Evolutionary conservation across 2,329 filamentous ascomycete species (phyloP).

Genomic region (Nothophaeocryptopus gaeumannii): DNA sequence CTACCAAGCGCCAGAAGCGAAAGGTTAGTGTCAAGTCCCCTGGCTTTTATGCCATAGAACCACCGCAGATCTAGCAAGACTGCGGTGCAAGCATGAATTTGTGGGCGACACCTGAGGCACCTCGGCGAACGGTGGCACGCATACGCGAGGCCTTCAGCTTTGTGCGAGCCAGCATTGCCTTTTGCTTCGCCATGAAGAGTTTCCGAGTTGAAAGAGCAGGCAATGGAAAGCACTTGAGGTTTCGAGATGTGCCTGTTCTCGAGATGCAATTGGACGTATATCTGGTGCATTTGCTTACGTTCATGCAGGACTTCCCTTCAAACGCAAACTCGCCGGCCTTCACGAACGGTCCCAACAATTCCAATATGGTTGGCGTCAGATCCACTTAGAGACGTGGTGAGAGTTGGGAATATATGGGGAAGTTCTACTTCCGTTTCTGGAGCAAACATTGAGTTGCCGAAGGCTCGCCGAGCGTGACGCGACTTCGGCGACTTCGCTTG

Average conservation of each 20-base stretch:
- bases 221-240: too few relatives aligned
- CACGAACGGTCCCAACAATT: constrained; percentile 4
- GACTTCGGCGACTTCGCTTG: neutral
- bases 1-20: constrained; percentile 32
- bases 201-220: too few relatives aligned
- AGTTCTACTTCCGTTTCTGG: neutral
- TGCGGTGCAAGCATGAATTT: too few relatives aligned
- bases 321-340: constrained; percentile 20
- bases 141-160: too few relatives aligned
- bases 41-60: neutral
- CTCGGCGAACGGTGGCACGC: too few relatives aligned
- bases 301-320: constrained; percentile 19
- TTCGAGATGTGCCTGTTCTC: too few relatives aligned
- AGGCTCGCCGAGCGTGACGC: neutral
- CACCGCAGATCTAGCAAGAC: too few relatives aligned
- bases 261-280: neutral
- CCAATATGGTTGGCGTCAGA: constrained; percentile 21
- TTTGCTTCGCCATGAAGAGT: too few relatives aligned
- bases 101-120: neutral
- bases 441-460: neutral
- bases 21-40: constrained; percentile 21
- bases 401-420: too few relatives aligned
- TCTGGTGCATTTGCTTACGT: constrained; percentile 10
- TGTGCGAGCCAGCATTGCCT: too few relatives aligned
- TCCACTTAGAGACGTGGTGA: constrained; percentile 8